Evolutionary conservation across 805 yeast species (phyloP), one percentile per base, ranked within the genome.

Genomic region (Nakazawaea anatomiae): DNA sequence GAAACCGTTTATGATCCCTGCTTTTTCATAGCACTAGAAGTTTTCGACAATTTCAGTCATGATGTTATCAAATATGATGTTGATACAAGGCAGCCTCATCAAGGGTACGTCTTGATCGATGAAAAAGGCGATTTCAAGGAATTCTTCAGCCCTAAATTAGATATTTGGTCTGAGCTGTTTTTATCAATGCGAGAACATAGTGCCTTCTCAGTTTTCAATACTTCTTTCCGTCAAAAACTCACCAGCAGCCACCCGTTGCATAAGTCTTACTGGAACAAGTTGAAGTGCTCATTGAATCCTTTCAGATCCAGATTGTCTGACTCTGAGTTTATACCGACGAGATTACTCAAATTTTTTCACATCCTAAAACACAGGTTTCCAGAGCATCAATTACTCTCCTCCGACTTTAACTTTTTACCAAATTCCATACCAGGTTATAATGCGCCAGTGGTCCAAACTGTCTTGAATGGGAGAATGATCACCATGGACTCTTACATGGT

Each of bases 321-420:
- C 3, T 85, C 89, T 0, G 96, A 89, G 60, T 89, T 78, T 63
- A 79, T 89, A 34, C 96, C 96, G n/a, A 87, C 95, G 0, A 69
- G 90, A 51, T 71, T 85, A 32, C 58, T 85, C 31, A 78, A 85
- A 62, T 75, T 89, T 46, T 79, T 87, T 64, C 78, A 80, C 44
- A 73, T 85, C 6, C 72, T 89, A 50, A 75, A 79, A 51, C 72
- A 75, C 34, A 71, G 76, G 53, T 89, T 89, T 64, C 96, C 96
- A 2, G 75, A 85, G 45, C 96, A 89, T 63, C 80, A 82, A 30
- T 67, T 89, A n/a, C 58, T 89, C 11, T 72, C 87, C 5, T 79
- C 95, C 0, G 96, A 89, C 62, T 89, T 88, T 67, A 67, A 75
- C 18, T 60, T 64, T 44, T 64, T 79, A 39, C 79, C 82, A n/a